phyloP scores from a whole-genome alignment of 192 early-diverging fungal genomes.

The Umbelopsis isabellina region DNA sequence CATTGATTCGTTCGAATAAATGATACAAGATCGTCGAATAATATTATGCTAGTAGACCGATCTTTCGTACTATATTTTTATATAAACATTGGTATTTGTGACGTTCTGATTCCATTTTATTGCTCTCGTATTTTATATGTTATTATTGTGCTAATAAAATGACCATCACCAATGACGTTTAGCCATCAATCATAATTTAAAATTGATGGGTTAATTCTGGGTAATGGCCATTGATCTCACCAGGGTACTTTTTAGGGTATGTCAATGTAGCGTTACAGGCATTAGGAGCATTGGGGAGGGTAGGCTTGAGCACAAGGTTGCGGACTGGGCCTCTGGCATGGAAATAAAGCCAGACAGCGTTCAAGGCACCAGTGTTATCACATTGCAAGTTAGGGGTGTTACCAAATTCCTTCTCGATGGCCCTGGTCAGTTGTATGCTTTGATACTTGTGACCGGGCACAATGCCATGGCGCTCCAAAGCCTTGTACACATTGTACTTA shows the following conservation, averaged over 20 bases:
- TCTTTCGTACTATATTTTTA: too few relatives aligned
- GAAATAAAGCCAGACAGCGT: constrained; percentile 38
- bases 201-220: not conserved
- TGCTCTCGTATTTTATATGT: too few relatives aligned
- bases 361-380: constrained; percentile 30
- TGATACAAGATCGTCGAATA: too few relatives aligned
- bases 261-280: constrained; percentile 20
- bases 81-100: too few relatives aligned
- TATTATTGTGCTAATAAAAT: too few relatives aligned
- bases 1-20: too few relatives aligned
- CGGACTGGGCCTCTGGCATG: constrained; percentile 21
- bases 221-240: constrained; percentile 13
- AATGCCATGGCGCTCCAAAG: constrained; percentile 47
- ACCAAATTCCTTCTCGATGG: constrained; percentile 43
- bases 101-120: too few relatives aligned
- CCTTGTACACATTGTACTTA: constrained; percentile 56
- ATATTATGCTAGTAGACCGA: too few relatives aligned
- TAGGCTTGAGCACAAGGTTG: constrained; percentile 1
- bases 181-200: not conserved
- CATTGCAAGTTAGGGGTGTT: constrained; percentile 41
- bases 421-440: constrained; percentile 32
- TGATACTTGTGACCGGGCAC: constrained; percentile 44
- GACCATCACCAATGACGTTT: too few relatives aligned
- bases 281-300: constrained; percentile 10
- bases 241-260: constrained; percentile 24